A percentile compares a stretch with the other conserved stretches of the same genome.
Evolutionary conservation across 2,329 filamentous ascomycete species (phyloP).

Genomic region (Neopestalotiopsis sp.): DNA sequence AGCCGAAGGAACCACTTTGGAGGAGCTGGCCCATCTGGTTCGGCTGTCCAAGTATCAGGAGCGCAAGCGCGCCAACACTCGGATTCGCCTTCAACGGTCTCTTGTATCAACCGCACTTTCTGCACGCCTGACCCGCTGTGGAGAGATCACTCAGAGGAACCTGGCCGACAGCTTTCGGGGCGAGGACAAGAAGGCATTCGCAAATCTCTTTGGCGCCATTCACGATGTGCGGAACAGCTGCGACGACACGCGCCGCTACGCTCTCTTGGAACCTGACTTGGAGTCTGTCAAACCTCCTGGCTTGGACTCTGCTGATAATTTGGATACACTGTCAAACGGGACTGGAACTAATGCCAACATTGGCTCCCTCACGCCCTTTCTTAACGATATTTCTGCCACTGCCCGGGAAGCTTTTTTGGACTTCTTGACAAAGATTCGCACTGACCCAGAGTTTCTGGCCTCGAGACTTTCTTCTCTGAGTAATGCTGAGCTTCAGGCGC

Average conservation of each 20-base stretch:
- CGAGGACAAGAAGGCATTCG: constrained; percentile 80
- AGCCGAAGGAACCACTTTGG: constrained; percentile 70
- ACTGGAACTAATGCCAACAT: constrained; percentile 39
- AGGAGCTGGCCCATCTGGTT: constrained; percentile 79
- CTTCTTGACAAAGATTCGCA: constrained; percentile 82
- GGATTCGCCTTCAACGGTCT: constrained; percentile 75
- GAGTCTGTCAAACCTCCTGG: constrained; percentile 61
- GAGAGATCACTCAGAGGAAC: constrained; percentile 75
- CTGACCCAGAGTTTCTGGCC: constrained; percentile 87
- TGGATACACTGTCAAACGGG: constrained; percentile 52
- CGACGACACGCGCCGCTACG: constrained; percentile 73
- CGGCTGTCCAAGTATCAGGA: constrained; percentile 81
- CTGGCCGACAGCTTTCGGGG: constrained; percentile 79
- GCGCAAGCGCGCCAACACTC: constrained; percentile 76
- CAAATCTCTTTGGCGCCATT: constrained; percentile 75
- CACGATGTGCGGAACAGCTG: constrained; percentile 81
- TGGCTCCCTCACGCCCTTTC: constrained; percentile 56
- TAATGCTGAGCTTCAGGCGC: constrained; percentile 74
- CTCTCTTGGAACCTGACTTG: constrained; percentile 74
- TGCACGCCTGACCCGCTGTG: constrained; percentile 74
- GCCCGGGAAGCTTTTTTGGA: constrained; percentile 77
- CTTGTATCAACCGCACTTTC: constrained; percentile 77
- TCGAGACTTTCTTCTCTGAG: constrained; percentile 78
- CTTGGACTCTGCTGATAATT: constrained; percentile 54
- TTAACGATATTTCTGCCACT: constrained; percentile 76